Percentiles rank a stretch among this genome's conserved stretches.
phyloP scores from a whole-genome alignment of 306 rosid species.

The Acacia melanoxylon region DNA sequence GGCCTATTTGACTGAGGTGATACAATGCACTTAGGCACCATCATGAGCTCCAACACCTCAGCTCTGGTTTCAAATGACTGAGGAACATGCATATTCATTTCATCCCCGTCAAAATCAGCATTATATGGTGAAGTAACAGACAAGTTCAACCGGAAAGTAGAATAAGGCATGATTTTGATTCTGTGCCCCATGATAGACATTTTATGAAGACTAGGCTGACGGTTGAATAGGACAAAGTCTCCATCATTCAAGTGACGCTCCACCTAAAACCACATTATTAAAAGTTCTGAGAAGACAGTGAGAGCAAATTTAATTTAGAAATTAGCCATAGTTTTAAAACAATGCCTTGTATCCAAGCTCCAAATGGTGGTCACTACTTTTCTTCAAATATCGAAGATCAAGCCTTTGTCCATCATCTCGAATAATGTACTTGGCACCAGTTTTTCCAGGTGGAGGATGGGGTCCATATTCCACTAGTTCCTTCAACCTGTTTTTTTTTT shows the following conservation, averaged over 20 bases:
- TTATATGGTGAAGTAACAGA: slow-evolving; percentile 96
- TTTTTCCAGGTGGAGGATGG: slow-evolving; percentile 99
- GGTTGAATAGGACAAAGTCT: slow-evolving; percentile 94
- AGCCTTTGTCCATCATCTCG: slow-evolving; percentile 99
- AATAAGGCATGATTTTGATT: slow-evolving; percentile 98
- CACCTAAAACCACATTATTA: slow-evolving; percentile 63
- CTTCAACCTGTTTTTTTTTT: slow-evolving; percentile 63
- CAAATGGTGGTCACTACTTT: slow-evolving; percentile 98
- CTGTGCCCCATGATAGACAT: slow-evolving; percentile 99
- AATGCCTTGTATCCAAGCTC: slow-evolving; percentile 97
- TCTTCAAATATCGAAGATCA: slow-evolving; percentile 94
- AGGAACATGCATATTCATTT: slow-evolving; percentile 99
- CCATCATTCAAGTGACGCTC: slow-evolving; percentile 99
- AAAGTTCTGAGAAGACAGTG: slow-evolving; percentile 9
- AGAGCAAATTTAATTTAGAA: slow-evolving; percentile 11
- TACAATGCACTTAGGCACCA: slow-evolving; percentile 99
- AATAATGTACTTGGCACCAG: slow-evolving; percentile 98
- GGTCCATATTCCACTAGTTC: slow-evolving; percentile 98
- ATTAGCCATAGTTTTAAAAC: background rate
- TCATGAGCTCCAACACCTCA: slow-evolving; percentile 98
- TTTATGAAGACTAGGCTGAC: slow-evolving; percentile 99
- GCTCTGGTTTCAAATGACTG: slow-evolving; percentile 99
- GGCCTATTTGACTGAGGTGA: slow-evolving; percentile 98
- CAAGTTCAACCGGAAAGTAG: slow-evolving; percentile 89
- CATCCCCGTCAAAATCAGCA: slow-evolving; percentile 99